Percentiles rank a stretch among this genome's conserved stretches.
These are phyloP conservation scores for Scutellaria galericulata DNA, from an alignment of 257 asterid species.

Conservation along the genomic window DNA sequence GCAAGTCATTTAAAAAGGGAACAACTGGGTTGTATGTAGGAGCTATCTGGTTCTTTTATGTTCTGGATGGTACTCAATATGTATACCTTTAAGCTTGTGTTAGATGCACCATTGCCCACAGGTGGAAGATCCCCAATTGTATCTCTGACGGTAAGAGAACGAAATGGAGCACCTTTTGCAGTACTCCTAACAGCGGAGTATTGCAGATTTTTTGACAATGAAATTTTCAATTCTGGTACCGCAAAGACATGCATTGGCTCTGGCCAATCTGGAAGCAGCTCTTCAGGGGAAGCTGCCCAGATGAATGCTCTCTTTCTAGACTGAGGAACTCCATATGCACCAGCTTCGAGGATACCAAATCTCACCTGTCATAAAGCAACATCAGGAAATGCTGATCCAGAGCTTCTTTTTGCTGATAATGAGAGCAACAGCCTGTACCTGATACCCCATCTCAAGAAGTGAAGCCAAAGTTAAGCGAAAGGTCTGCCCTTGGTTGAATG, in stretches of 20 bases:
- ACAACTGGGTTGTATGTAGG: too few species aligned
- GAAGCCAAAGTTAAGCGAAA: constrained; percentile 89
- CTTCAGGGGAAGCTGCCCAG: constrained; percentile 98
- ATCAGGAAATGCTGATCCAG: constrained; percentile 9
- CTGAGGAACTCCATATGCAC: constrained; percentile 95
- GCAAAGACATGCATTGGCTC: constrained; percentile 98
- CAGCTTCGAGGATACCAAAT: constrained; percentile 97
- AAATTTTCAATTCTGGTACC: constrained; percentile 77
- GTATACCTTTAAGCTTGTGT: constrained; percentile 62
- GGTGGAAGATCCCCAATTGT: constrained; percentile 95
- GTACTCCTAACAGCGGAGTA: constrained; percentile 88
- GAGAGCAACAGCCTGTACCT: constrained; percentile 52
- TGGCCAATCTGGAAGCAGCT: constrained; percentile 95
- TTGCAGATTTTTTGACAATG: constrained; percentile 60
- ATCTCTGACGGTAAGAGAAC: constrained; percentile 93
- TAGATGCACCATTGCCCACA: constrained; percentile 85
- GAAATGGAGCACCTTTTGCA: constrained; percentile 86
- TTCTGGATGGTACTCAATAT: background rate
- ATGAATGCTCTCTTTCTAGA: constrained; percentile 95
- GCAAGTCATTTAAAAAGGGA: background rate
- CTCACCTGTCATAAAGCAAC: constrained; percentile 59
- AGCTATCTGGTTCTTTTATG: background rate
- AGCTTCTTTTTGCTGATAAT: constrained; percentile 16
- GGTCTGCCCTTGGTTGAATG: constrained; percentile 97
- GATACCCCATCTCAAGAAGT: constrained; percentile 98